phyloP scores from a whole-genome alignment of 106 monocot genomes.

The Dioscorea dumetorum region DNA sequence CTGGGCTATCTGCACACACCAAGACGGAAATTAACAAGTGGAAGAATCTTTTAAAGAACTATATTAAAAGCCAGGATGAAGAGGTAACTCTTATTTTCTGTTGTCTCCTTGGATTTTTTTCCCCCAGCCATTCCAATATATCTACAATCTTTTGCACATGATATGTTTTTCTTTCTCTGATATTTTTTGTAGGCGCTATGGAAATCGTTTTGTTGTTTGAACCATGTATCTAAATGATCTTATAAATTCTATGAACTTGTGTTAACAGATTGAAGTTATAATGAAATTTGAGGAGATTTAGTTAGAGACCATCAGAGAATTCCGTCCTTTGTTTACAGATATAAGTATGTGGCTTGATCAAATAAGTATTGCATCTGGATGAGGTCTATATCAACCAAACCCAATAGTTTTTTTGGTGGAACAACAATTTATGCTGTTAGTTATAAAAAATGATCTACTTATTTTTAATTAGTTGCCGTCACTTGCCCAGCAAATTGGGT shows the following conservation, averaged over 20 bases:
- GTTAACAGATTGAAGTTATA: slow-evolving; percentile 75
- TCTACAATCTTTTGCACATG: background rate
- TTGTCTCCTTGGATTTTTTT: background rate
- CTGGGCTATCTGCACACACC: too few species aligned
- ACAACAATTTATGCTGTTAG: too few species aligned
- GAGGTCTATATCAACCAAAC: too few species aligned
- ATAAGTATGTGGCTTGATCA: slow-evolving; percentile 20
- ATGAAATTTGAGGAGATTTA: slow-evolving; percentile 93
- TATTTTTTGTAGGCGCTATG: background rate
- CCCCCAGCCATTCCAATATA: background rate
- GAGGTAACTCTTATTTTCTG: slow-evolving; percentile 45
- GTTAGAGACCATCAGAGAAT: slow-evolving; percentile 50
- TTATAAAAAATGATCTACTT: too few species aligned
- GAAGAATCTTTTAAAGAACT: too few species aligned
- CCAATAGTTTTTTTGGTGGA: too few species aligned
- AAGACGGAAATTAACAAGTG: too few species aligned
- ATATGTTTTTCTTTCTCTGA: background rate
- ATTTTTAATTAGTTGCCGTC: too few species aligned
- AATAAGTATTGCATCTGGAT: too few species aligned
- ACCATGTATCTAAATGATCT: background rate
- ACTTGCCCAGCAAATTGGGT: too few species aligned
- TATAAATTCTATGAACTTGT: too few species aligned
- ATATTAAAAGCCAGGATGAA: too few species aligned
- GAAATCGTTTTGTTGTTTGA: background rate
- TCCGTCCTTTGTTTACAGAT: slow-evolving; percentile 49